phyloP scores from a whole-genome alignment of 306 rosid genomes.

The Rosa rugosa region DNA sequence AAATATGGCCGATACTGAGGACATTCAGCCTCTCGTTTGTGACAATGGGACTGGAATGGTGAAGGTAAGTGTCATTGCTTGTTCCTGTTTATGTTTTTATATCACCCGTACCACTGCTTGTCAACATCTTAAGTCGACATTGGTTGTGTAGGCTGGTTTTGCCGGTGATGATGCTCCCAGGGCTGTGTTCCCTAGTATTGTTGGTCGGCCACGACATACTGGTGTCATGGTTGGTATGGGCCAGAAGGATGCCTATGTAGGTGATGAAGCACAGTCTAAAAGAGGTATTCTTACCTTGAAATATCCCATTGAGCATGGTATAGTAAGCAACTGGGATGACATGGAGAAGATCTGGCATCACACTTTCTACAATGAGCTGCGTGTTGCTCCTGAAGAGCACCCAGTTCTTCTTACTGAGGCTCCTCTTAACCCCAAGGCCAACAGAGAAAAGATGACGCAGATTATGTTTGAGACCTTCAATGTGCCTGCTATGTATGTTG shows the following conservation, averaged over 20 bases:
- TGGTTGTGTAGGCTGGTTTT: conserved; percentile 68
- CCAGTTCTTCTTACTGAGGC: conserved; percentile 98
- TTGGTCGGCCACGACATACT: conserved; percentile 93
- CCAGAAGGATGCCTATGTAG: conserved; percentile 96
- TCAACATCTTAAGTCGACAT: not conserved
- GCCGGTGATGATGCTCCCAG: conserved; percentile 99
- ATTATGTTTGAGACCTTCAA: conserved; percentile 98
- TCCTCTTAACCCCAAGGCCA: conserved; percentile 96
- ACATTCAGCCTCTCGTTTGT: conserved; percentile 95
- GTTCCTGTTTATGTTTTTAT: not conserved
- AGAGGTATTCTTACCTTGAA: conserved; percentile 97
- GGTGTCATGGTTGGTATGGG: conserved; percentile 99
- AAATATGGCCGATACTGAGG: conserved; percentile 92
- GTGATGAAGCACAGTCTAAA: conserved; percentile 96
- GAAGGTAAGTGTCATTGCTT: conserved; percentile 52
- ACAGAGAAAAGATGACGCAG: conserved; percentile 98
- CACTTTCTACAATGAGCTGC: conserved; percentile 94
- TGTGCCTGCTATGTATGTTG: conserved; percentile 98
- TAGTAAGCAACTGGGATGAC: conserved; percentile 99
- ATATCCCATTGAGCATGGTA: conserved; percentile 97
- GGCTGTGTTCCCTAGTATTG: conserved; percentile 96
- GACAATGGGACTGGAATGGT: conserved; percentile 99
- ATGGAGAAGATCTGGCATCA: conserved; percentile 99
- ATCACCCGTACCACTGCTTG: not conserved
- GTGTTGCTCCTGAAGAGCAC: conserved; percentile 99